Conservation (phyloP, 345 rosid species). For the Aegle marmelos region DNA sequence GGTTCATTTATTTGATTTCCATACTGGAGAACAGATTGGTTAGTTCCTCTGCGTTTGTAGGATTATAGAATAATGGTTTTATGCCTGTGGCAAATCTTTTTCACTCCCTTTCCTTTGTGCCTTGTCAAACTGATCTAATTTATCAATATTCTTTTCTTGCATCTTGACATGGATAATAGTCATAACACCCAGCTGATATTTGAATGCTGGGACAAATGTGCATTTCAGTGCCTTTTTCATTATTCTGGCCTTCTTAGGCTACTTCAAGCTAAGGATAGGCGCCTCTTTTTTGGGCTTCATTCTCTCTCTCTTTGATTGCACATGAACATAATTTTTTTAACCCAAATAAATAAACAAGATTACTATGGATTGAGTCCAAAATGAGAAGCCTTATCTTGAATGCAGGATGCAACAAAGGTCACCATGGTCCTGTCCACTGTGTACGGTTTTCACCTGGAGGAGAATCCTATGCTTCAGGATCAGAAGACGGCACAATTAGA, state of each 20-base stretch:
- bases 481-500: conserved; percentile 89
- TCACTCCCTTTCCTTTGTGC: neutral
- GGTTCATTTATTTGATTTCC: conserved; percentile 72
- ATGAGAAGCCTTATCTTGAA: neutral
- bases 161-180: no score
- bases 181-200: neutral
- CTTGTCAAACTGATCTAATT: neutral
- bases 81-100: neutral
- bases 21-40: conserved; percentile 80
- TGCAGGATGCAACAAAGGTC: conserved; percentile 98
- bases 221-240: neutral
- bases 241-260: neutral
- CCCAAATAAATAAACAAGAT: neutral
- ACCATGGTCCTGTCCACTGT: conserved; percentile 96
- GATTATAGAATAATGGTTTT: neutral
- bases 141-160: neutral
- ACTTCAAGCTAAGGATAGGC: neutral
- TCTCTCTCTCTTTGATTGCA: neutral
- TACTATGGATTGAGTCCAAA: neutral
- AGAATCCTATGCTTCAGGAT: conserved; percentile 90
- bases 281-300: neutral
- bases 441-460: conserved; percentile 93
- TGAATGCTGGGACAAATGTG: neutral
- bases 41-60: conserved; percentile 7
- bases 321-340: neutral